Evolutionary conservation across 257 asterid species (phyloP), one percentile per base, ranked within the genome.

Genomic region (Linderniella brevidens): DNA sequence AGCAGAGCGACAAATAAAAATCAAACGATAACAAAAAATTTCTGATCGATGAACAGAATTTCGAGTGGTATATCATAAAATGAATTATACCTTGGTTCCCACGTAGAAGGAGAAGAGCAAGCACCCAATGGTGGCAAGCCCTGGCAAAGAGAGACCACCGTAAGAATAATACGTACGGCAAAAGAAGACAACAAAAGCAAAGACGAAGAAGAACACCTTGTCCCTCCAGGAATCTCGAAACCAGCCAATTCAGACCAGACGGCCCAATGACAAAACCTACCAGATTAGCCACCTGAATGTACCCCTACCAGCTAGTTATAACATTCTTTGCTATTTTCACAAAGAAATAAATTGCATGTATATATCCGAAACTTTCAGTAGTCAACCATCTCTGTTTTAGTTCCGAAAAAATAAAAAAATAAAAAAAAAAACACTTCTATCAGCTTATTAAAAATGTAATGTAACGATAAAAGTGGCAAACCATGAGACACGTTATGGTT

Each of bases 211-310:
- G n/a, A n/a, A n/a, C n/a, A 83, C 95, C 95, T 72, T 69, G 72
- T 71, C 67, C 62, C 36, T 47, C 71, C 52, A 80, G 77, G 69
- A 88, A 84, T 41, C 62, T 76, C 17, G 93, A 76, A 59, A 75
- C 64, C 73, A 88, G 65, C 98, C 88, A 88, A 69, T 68, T 78
- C 48, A 83, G 67, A 71, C 93, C 95, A 10, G 97, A 84, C 42
- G 98, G 95, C 13, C 98, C 98, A 15, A 88, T 80, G 25, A 88
- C 98, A 68, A 88, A 88, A 25, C 95, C 98, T 19, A 84, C 92
- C 49, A 88, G 94, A 68, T 88, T 88, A 44, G 95, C 98, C 62
- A 84, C 90, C 95, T 88, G 75, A 61, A 60, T n/a, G n/a, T n/a
- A n/a, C n/a, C n/a, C n/a, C n/a, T n/a, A n/a, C n/a, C n/a, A n/a